Base-by-base conservation (phyloP, 1,284 basidiomycete species). In the Salmacisia buchloeana region DNA sequence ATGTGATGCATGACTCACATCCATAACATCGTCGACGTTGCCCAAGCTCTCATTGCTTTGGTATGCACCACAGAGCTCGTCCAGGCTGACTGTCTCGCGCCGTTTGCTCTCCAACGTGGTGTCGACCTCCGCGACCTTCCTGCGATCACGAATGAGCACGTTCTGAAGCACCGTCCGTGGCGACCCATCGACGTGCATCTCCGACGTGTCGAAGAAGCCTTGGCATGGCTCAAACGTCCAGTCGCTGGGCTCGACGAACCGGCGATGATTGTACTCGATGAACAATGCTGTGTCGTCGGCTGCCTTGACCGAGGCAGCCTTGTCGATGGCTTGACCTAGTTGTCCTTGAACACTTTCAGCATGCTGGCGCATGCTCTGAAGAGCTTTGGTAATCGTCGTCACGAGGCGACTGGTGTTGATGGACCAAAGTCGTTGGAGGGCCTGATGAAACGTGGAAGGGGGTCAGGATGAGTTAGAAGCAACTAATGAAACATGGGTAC, bases 201-300 rank as follows among this genome's bases (percentile, higher is more conserved):
- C 72, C 10, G 68, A 21, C 9, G 63, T 72, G 62, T 73, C 72
- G 29, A 73, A 73, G 57, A 73, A 73, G 62, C 70, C 72, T 12
- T 65, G 59, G 31, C 72, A 73, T 3, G 72, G 72, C 63, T 73
- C 72, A 21, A 73, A 73, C 1, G 57, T 46, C 64, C 66, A 70
- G 25, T 67, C 70, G 12, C 34, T 35, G 9, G 72, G 72, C 59
- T 70, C 68, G 23, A 69, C 67, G 65, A 67, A 74, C 12, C 69
- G 62, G 23, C 69, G 64, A 43, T 62, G 61, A 39, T 74, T 74
- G 61, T 69, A 64, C n/a, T 70, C 60, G 29, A 67, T 64, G 45
- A 67, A 74, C 5, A 70, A 58, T 12, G 34, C 43, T 35, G 70
- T 66, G 38, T 74, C 72, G 33, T 63, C 49, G 0, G 34, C 34